Evolutionary conservation across 495 filamentous ascomycete genomes (phyloP).

Genomic region (Aspergillus mulundensis): DNA sequence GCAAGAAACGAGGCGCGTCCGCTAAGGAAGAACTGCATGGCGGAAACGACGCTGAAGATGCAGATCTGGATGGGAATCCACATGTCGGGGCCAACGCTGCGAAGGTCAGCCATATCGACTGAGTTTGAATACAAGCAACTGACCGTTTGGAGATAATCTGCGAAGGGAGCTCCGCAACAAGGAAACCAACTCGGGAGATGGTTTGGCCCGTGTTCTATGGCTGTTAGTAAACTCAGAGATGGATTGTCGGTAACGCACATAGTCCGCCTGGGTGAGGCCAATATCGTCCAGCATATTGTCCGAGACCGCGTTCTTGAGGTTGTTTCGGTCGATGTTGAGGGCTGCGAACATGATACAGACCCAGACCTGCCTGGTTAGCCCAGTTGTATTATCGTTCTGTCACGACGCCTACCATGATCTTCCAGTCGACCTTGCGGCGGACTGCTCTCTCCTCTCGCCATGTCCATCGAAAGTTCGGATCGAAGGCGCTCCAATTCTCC

Average conservation of each 20-base stretch:
- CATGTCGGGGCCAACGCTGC: neutral
- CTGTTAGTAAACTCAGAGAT: neutral
- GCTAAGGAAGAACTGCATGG: neutral
- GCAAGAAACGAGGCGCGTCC: neutral
- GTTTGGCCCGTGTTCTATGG: neutral
- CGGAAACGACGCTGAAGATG: neutral
- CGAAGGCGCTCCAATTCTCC: neutral
- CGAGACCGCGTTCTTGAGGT: neutral
- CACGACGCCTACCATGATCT: too few species aligned
- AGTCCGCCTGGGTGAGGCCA: neutral
- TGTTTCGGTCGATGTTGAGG: neutral
- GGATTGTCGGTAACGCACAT: neutral
- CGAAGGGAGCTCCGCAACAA: neutral
- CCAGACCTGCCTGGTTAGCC: neutral
- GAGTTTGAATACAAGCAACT: too few species aligned
- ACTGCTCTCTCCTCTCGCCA: neutral
- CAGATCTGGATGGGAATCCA: constrained; percentile 1
- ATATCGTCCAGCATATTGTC: constrained; percentile 2
- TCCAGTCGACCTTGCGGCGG: neutral
- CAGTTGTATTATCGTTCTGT: too few species aligned
- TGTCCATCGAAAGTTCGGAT: neutral
- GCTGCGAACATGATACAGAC: constrained; percentile 4
- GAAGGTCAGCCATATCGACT: neutral
- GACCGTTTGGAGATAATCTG: neutral
- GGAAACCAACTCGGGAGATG: neutral